A percentile compares a stretch with the other conserved stretches of the same genome.
Evolutionary conservation across 208 protist genomes (phyloP).

Genomic region (Endotrypanum monterogeii): DNA sequence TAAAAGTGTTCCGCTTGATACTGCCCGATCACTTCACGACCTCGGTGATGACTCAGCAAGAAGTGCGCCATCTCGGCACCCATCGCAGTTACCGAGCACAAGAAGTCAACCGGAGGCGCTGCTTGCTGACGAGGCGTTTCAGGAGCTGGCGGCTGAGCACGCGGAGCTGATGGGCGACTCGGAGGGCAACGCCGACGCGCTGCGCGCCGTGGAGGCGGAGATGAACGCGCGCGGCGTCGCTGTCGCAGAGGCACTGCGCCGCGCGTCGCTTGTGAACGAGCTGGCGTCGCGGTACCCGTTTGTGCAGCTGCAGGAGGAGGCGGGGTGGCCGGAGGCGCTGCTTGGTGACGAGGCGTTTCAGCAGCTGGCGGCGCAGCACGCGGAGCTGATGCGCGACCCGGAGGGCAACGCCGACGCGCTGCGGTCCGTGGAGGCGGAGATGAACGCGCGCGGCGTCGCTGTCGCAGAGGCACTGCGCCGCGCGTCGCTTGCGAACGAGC

Average conservation of each 20-base stretch:
- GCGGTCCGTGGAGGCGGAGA: constrained; percentile 10
- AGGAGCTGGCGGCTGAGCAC: constrained; percentile 6
- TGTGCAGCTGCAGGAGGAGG: constrained; percentile 32
- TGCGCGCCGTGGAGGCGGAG: constrained; percentile 8
- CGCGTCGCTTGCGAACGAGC: not conserved
- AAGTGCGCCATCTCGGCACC: no score
- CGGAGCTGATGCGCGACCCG: constrained; percentile 10
- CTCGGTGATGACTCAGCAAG: no score
- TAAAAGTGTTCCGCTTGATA: no score
- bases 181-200: not conserved
- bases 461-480: constrained; percentile 6
- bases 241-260: constrained; percentile 4
- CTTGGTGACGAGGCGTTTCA: constrained; percentile 9
- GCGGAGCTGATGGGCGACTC: constrained; percentile 12
- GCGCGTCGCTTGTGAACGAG: not conserved
- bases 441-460: constrained; percentile 22
- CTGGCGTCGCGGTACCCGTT: constrained; percentile 27
- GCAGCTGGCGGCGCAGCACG: constrained; percentile 9
- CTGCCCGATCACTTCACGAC: no score
- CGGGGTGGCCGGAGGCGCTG: constrained; percentile 21
- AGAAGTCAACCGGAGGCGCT: constrained; percentile 13
- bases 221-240: constrained; percentile 25
- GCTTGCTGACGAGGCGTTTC: constrained; percentile 9
- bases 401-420: not conserved
- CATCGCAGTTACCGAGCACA: no score